Evolutionary conservation across 2,329 filamentous ascomycete species (phyloP).

Genomic region (Phialemonium atrogriseum): DNA sequence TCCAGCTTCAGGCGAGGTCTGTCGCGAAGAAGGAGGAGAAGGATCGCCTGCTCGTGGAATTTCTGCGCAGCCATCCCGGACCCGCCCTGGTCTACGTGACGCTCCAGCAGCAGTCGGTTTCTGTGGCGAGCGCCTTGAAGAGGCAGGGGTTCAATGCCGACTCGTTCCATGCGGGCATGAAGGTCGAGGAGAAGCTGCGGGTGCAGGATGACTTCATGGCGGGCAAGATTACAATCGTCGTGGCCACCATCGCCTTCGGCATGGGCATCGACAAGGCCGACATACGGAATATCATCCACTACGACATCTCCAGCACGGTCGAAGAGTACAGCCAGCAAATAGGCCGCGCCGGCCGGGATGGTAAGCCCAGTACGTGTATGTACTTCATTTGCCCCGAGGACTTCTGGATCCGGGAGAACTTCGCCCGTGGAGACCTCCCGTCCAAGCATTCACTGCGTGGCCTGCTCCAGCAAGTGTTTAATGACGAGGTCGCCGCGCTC

Average conservation of each 20-base stretch:
- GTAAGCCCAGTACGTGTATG: conserved; percentile 44
- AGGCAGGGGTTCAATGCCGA: conserved; percentile 30
- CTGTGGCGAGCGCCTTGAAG: conserved; percentile 28
- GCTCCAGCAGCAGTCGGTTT: conserved; percentile 40
- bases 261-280: conserved; percentile 52
- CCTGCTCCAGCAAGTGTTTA: conserved; percentile 44
- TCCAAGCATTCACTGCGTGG: conserved; percentile 37
- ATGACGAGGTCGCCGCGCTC: conserved; percentile 19
- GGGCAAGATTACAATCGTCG: conserved; percentile 33
- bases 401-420: conserved; percentile 49
- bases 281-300: conserved; percentile 37
- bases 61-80: conserved; percentile 41
- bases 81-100: conserved; percentile 55
- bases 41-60: conserved; percentile 33
- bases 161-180: conserved; percentile 44
- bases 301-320: conserved; percentile 2
- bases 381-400: conserved; percentile 50
- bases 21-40: conserved; percentile 34
- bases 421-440: conserved; percentile 51
- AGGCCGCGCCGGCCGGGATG: conserved; percentile 37
- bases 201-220: conserved; percentile 46
- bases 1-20: conserved; percentile 43
- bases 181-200: conserved; percentile 30
- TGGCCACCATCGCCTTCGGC: conserved; percentile 50
- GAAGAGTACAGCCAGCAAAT: conserved; percentile 5